These are phyloP conservation scores for Serendipita indica DNA, from an alignment of 768 basidiomycete species.

Conservation along the genomic window DNA sequence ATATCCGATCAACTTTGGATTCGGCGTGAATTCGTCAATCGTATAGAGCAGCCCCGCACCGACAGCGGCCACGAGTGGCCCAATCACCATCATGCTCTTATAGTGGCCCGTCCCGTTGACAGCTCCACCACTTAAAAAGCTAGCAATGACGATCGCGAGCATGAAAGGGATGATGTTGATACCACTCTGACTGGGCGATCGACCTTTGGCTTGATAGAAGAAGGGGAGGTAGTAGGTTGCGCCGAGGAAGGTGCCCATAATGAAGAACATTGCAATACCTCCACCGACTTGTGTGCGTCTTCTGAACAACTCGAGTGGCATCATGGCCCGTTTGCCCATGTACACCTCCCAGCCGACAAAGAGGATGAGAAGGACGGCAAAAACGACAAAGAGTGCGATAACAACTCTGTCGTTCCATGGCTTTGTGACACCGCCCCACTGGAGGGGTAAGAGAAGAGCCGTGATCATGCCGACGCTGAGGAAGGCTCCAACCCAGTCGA, in stretches of 20 bases:
- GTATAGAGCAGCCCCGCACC: conserved; percentile 27
- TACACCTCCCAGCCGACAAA: conserved; percentile 23
- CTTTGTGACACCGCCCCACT: conserved; percentile 34
- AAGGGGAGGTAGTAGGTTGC: conserved; percentile 1
- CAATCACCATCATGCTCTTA: conserved; percentile 25
- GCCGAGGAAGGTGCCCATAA: conserved; percentile 12
- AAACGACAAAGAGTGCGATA: conserved; percentile 17
- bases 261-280: conserved; percentile 20
- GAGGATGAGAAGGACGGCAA: conserved; percentile 21
- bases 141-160: conserved; percentile 16
- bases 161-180: conserved; percentile 25
- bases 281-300: conserved; percentile 17
- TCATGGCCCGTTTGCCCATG: conserved; percentile 25
- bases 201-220: conserved; percentile 22
- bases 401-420: conserved; percentile 30
- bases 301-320: conserved; percentile 23
- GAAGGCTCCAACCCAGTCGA: conserved; percentile 29
- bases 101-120: conserved; percentile 23
- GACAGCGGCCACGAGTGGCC: conserved; percentile 22
- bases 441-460: conserved; percentile 29
- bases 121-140: conserved; percentile 18
- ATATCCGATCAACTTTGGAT: conserved; percentile 23
- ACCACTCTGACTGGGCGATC: conserved; percentile 22
- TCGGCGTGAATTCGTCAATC: conserved; percentile 18
- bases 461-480: conserved; percentile 26